These are phyloP conservation scores for Corylus avellana DNA, from an alignment of 306 rosid genomes.

Conservation along the genomic window DNA sequence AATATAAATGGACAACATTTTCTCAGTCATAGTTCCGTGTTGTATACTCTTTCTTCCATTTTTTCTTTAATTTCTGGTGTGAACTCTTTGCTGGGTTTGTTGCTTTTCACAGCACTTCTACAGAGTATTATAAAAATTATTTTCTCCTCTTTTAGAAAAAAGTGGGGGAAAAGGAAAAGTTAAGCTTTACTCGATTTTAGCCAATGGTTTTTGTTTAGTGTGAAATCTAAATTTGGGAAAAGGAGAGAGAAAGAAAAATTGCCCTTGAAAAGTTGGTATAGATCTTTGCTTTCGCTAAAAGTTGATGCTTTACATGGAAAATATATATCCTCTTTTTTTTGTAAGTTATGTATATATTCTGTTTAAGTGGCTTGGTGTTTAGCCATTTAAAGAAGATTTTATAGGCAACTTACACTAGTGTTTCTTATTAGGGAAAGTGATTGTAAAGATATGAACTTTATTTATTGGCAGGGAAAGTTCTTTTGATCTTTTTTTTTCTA, in stretches of 20 bases:
- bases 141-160: slow-evolving; percentile 25
- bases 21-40: slow-evolving; percentile 56
- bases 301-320: slow-evolving; percentile 16
- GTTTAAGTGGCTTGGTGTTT: slow-evolving; percentile 17
- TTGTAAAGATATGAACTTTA: neutral
- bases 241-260: slow-evolving; percentile 3
- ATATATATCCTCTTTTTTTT: neutral
- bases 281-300: slow-evolving; percentile 34
- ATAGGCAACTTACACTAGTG: slow-evolving; percentile 14
- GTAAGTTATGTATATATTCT: neutral
- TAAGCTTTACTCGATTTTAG: slow-evolving; percentile 39
- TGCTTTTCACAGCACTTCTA: slow-evolving; percentile 51
- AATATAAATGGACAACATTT: slow-evolving; percentile 36
- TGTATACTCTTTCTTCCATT: slow-evolving; percentile 46
- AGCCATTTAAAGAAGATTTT: slow-evolving; percentile 24
- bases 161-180: slow-evolving; percentile 20
- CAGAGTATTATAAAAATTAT: slow-evolving; percentile 25
- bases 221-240: slow-evolving; percentile 26
- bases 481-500: slow-evolving; percentile 15
- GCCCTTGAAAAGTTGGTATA: neutral
- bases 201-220: slow-evolving; percentile 38
- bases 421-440: slow-evolving; percentile 26
- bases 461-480: slow-evolving; percentile 2
- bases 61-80: slow-evolving; percentile 26
- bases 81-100: slow-evolving; percentile 39